These are phyloP conservation scores for Jimgerdemannia flammicorona DNA, from an alignment of 192 early-diverging fungal species.

Conservation along the genomic window DNA sequence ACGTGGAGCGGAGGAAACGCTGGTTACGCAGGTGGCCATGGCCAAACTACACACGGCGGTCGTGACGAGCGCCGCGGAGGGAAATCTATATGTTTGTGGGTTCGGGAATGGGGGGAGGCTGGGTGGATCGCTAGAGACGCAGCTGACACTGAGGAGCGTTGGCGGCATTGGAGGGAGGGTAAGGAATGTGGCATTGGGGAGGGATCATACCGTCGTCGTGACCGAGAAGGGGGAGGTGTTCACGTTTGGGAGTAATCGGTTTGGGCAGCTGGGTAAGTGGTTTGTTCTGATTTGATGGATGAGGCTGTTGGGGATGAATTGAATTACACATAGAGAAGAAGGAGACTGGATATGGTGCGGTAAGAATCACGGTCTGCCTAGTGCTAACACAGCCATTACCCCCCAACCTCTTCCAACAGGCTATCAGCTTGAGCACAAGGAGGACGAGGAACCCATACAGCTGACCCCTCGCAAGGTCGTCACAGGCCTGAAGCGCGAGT, in stretches of 20 bases:
- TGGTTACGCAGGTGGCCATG: conserved; percentile 39
- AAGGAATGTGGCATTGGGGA: conserved; percentile 46
- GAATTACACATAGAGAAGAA: no score
- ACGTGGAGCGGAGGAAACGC: conserved; percentile 14
- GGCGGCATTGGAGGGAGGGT: conserved; percentile 39
- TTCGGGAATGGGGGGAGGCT: conserved; percentile 69
- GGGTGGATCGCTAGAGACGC: conserved; percentile 62
- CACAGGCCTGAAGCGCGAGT: conserved; percentile 45
- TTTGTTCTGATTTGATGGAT: background rate
- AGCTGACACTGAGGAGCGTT: conserved; percentile 44
- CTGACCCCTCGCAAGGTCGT: conserved; percentile 50
- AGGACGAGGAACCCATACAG: conserved; percentile 36
- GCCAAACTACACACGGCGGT: conserved; percentile 69
- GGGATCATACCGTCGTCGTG: conserved; percentile 68
- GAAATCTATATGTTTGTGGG: conserved; percentile 49
- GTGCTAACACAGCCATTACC: background rate
- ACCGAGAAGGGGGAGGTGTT: conserved; percentile 51
- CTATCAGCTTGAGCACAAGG: conserved; percentile 16
- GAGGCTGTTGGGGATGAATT: no score
- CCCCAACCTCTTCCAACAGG: conserved; percentile 14
- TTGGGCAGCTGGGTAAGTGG: conserved; percentile 56
- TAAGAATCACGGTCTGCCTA: no score
- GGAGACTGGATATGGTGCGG: no score
- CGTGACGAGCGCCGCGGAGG: conserved; percentile 41
- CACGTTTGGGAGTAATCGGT: conserved; percentile 65